Conservation (phyloP, 2,329 filamentous ascomycete genomes). For the Colletotrichum scovillei region DNA sequence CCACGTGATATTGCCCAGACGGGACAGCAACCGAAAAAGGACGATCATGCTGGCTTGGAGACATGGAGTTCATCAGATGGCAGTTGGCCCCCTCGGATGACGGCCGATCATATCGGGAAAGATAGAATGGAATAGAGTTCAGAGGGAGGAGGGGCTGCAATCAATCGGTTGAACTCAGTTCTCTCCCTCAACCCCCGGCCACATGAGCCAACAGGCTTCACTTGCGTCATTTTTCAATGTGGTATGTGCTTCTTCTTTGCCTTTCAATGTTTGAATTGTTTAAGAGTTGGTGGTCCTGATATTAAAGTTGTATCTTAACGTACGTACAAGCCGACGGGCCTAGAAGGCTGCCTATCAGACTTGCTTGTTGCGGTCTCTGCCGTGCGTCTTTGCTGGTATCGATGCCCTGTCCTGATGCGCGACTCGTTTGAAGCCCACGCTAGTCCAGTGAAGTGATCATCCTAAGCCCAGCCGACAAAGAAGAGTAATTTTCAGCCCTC, state of each 20-base stretch:
- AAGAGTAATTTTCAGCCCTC: conserved; percentile 13
- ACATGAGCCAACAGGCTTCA: background rate
- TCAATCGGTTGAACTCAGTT: conserved; percentile 6
- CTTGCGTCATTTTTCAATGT: background rate
- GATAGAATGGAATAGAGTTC: conserved; percentile 11
- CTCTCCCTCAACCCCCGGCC: background rate
- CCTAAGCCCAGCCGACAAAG: conserved; percentile 7
- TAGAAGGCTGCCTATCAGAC: background rate
- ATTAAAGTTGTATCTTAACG: conserved; percentile 31
- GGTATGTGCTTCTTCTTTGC: background rate
- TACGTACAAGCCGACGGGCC: conserved; percentile 17
- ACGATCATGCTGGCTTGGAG: conserved; percentile 6
- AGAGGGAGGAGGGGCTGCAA: background rate
- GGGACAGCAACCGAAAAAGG: background rate
- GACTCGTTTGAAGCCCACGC: conserved; percentile 4
- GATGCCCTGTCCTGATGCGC: background rate
- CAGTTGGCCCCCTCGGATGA: conserved; percentile 10
- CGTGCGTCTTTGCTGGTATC: background rate
- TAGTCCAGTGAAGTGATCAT: background rate
- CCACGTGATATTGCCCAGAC: conserved; percentile 29
- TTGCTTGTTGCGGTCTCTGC: background rate
- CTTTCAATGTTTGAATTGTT: background rate
- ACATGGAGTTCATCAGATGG: conserved; percentile 22
- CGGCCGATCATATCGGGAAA: conserved; percentile 10
- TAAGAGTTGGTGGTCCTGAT: conserved; percentile 17